Evolutionary conservation across 768 basidiomycete species (phyloP).

Genomic region (Cyclocybe cylindracea): DNA sequence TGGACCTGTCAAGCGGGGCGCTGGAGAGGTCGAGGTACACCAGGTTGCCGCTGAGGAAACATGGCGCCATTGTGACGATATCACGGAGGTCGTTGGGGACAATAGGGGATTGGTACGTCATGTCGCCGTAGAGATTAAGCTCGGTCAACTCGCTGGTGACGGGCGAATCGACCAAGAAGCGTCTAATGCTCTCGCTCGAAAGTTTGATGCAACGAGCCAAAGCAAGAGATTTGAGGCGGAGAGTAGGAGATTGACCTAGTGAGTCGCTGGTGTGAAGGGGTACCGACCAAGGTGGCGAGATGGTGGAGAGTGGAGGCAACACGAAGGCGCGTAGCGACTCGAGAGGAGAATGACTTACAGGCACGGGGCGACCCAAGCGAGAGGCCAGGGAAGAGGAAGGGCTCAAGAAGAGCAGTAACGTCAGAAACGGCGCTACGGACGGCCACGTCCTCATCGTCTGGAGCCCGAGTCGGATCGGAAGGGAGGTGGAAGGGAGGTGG

Average conservation of each 20-base stretch:
- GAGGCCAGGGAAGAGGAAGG: slow-evolving; percentile 66
- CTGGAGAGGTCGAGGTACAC: slow-evolving; percentile 92
- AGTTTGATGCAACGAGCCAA: slow-evolving; percentile 86
- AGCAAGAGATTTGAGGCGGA: slow-evolving; percentile 77
- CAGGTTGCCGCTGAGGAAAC: slow-evolving; percentile 72
- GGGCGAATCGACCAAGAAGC: slow-evolving; percentile 70
- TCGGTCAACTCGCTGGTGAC: slow-evolving; percentile 66
- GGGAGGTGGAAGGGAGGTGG: slow-evolving; percentile 49
- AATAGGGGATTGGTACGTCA: slow-evolving; percentile 77
- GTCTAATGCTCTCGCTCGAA: slow-evolving; percentile 73
- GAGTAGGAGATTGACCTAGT: slow-evolving; percentile 61
- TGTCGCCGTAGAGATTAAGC: slow-evolving; percentile 88
- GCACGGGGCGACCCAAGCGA: no score
- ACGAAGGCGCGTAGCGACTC: no score
- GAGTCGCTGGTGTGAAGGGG: no score
- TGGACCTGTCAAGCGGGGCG: slow-evolving; percentile 62
- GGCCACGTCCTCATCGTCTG: slow-evolving; percentile 41
- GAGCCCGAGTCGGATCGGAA: slow-evolving; percentile 41
- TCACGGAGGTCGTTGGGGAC: slow-evolving; percentile 62
- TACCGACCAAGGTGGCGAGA: no score
- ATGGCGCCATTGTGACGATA: slow-evolving; percentile 75
- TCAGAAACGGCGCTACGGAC: slow-evolving; percentile 28
- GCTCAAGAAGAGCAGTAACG: slow-evolving; percentile 45
- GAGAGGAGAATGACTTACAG: no score
- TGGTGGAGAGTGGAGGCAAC: no score